phyloP scores from a whole-genome alignment of 768 basidiomycete species.

The Mycena galericulata region DNA sequence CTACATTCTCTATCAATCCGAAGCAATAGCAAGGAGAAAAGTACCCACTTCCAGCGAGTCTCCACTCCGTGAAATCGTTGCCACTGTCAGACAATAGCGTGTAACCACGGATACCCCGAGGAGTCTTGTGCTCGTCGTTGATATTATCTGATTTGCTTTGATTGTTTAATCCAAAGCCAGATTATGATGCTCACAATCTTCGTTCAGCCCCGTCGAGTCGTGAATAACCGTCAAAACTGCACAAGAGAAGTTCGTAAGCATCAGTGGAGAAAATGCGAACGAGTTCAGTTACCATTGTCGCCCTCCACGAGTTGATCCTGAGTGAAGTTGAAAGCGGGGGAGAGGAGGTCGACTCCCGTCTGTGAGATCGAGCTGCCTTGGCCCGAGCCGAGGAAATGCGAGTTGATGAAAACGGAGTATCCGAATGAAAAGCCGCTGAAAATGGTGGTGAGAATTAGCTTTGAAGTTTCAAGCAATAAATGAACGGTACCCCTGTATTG shows the following conservation, averaged over 20 bases:
- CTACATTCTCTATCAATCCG: slow-evolving; percentile 22
- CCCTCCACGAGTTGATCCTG: slow-evolving; percentile 43
- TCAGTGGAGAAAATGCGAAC: not conserved
- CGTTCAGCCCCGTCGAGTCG: slow-evolving; percentile 52
- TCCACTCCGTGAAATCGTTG: slow-evolving; percentile 53
- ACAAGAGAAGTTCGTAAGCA: not conserved
- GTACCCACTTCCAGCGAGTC: slow-evolving; percentile 51
- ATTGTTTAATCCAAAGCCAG: not conserved
- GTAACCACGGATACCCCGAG: slow-evolving; percentile 78
- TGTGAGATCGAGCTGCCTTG: slow-evolving; percentile 52
- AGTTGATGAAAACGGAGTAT: slow-evolving; percentile 58
- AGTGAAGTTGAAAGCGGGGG: slow-evolving; percentile 49
- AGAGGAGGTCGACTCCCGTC: slow-evolving; percentile 47
- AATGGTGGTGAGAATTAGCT: too few species aligned
- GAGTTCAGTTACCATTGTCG: slow-evolving; percentile 41
- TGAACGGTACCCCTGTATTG: slow-evolving; percentile 51
- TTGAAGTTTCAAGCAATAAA: not conserved
- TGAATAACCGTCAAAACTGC: slow-evolving; percentile 50
- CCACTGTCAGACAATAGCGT: slow-evolving; percentile 53
- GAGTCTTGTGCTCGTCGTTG: slow-evolving; percentile 62
- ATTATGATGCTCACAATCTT: slow-evolving; percentile 45
- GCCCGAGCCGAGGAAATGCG: slow-evolving; percentile 55
- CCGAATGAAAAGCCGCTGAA: slow-evolving; percentile 56
- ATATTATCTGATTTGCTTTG: slow-evolving; percentile 42
- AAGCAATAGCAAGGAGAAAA: not conserved